phyloP scores from a whole-genome alignment of 208 protist species.

The Naegleria fowleri region DNA sequence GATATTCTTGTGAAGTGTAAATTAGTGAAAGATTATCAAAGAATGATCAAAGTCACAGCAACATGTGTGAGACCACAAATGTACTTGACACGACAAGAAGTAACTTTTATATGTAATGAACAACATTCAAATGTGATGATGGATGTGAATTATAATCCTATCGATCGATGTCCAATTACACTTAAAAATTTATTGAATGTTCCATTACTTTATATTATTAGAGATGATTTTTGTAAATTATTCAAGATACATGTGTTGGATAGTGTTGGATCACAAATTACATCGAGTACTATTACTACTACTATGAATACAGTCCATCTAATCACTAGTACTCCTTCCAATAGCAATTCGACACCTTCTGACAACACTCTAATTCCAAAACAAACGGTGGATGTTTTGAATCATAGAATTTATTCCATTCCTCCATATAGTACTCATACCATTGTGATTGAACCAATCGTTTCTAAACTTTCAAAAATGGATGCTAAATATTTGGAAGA shows the following conservation, averaged over 20 bases:
- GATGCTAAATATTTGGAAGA: constrained; percentile 11
- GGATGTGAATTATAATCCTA: background rate
- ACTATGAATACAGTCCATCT: no score
- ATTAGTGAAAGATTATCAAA: constrained; percentile 14
- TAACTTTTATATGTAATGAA: background rate
- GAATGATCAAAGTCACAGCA: background rate
- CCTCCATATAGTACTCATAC: background rate
- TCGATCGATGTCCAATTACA: background rate
- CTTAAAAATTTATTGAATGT: background rate
- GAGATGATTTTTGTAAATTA: constrained; percentile 9
- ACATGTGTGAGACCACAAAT: background rate
- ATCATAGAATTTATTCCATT: background rate
- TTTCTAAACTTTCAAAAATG: background rate
- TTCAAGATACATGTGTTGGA: background rate
- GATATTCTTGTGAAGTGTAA: constrained; percentile 3
- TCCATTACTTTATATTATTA: background rate
- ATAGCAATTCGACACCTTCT: no score
- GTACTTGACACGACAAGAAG: background rate
- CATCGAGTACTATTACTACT: no score
- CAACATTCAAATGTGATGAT: background rate
- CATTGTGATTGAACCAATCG: background rate
- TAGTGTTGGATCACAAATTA: no score
- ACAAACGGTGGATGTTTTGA: no score
- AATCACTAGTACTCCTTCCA: no score
- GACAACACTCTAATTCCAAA: background rate